Conservation (phyloP, 176 grass and related monocot genomes). For the Pharus latifolius region DNA sequence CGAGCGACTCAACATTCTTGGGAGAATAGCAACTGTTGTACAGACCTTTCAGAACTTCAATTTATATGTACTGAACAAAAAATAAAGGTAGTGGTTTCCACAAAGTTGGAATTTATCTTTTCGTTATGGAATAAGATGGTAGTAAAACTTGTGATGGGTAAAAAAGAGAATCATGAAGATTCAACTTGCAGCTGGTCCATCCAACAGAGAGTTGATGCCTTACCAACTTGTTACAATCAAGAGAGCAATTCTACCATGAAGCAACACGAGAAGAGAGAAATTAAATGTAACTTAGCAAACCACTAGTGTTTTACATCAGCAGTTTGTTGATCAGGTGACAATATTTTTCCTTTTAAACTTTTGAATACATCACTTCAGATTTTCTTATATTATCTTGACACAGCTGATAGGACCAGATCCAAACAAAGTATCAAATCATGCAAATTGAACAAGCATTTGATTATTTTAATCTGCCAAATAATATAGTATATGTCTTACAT, state of each 20-base stretch:
- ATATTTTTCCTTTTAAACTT: background rate
- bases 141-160: background rate
- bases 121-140: background rate
- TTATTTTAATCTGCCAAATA: background rate
- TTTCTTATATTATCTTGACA: constrained; percentile 15
- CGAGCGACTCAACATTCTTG: no score
- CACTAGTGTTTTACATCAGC: background rate
- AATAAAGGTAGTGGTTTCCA: background rate
- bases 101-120: background rate
- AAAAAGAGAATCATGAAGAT: background rate
- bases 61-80: background rate
- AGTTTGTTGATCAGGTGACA: background rate
- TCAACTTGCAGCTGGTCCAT: background rate
- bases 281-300: background rate
- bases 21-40: no score
- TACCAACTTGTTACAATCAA: no score
- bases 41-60: background rate
- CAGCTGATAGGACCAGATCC: constrained; percentile 9
- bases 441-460: background rate
- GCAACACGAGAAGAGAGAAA: background rate
- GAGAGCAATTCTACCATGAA: constrained; percentile 3
- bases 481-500: background rate
- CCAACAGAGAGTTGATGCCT: background rate
- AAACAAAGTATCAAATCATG: constrained; percentile 15
- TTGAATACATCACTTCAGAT: background rate